Evolutionary conservation across 805 yeast species (phyloP), one percentile per base, ranked within the genome.

Genomic region (Wickerhamomyces pijperi): DNA sequence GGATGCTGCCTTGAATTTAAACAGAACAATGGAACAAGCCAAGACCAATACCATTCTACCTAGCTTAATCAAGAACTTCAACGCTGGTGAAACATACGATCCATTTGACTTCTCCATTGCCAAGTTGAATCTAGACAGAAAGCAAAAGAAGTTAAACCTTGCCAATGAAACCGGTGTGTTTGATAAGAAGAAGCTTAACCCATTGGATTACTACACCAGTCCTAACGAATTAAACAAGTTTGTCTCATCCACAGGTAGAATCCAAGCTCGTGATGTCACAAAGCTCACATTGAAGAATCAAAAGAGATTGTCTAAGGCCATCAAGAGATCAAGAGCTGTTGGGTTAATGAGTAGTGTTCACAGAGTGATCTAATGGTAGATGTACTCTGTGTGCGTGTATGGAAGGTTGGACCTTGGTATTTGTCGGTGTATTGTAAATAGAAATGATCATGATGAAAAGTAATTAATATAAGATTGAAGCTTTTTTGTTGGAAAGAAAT

Each of bases 311-410:
- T 68, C 87, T 2, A 81, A 75, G 49, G 94, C 95, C 15, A 70
- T 87, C 35, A 77, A 82, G 54, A 71, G 95, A 49, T 78, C 88
- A 14, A 75, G 90, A 54, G 77, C 82, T 4, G 76, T 81, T 39
- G 97, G 96, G 0, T 67, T 86, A 43, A 64, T 87, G 56, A 77
- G 92, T 34, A 66, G 78, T 44, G 80, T 79, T n/a, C 87, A 83
- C 51, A 75, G 66, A 54, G 80, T 78, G 53, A 63, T 69, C 25
- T 56, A n/a, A n/a, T n/a, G n/a, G n/a, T n/a, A n/a, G n/a, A n/a
- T n/a, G n/a, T n/a, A n/a, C n/a, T n/a, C n/a, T n/a, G n/a, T n/a
- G n/a, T n/a, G n/a, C 38, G 9, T 7, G 9, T 21, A 7, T 21
- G 23, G 23, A 21, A 21, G 23, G 23, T 21, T 21, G 9, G n/a